A percentile compares a stretch with the other conserved stretches of the same genome.
Evolutionary conservation across 176 grass and related monocot genomes (phyloP).

Genomic region (Thalia dealbata): DNA sequence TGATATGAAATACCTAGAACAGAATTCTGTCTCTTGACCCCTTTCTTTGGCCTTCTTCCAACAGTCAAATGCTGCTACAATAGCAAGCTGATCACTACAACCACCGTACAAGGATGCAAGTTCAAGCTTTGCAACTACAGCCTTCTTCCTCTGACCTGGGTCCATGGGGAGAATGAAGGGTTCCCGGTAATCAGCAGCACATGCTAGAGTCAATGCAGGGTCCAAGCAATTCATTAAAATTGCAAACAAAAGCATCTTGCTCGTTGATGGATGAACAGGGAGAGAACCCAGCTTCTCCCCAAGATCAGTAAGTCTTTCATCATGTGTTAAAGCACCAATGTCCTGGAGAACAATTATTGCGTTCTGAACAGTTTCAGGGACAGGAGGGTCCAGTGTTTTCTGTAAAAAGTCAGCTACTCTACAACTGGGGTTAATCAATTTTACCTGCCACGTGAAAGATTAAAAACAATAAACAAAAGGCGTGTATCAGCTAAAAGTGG

Average conservation of each 20-base stretch:
- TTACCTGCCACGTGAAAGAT: constrained; percentile 46
- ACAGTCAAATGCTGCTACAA: constrained; percentile 83
- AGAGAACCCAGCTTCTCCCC: constrained; percentile 79
- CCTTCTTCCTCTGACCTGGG: constrained; percentile 57
- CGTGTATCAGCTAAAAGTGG: neutral
- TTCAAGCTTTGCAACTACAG: constrained; percentile 51
- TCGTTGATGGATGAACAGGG: constrained; percentile 82
- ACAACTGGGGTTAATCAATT: constrained; percentile 71
- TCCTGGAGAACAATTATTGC: constrained; percentile 67
- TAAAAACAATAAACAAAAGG: neutral
- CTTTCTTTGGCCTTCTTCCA: constrained; percentile 73
- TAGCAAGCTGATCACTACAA: constrained; percentile 76
- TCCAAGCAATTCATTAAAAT: constrained; percentile 95
- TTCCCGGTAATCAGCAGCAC: constrained; percentile 62
- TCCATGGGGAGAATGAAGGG: constrained; percentile 68
- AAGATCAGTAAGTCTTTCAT: constrained; percentile 66
- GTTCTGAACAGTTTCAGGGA: constrained; percentile 68
- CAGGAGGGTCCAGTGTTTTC: constrained; percentile 81
- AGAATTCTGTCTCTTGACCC: constrained; percentile 71
- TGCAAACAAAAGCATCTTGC: constrained; percentile 94
- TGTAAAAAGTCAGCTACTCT: constrained; percentile 64
- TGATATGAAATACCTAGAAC: constrained; percentile 66
- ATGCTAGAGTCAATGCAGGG: constrained; percentile 85
- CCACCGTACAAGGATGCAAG: constrained; percentile 90
- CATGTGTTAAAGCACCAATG: constrained; percentile 80